Conservation (phyloP, 768 basidiomycete species). For the Russula dissimulans region DNA sequence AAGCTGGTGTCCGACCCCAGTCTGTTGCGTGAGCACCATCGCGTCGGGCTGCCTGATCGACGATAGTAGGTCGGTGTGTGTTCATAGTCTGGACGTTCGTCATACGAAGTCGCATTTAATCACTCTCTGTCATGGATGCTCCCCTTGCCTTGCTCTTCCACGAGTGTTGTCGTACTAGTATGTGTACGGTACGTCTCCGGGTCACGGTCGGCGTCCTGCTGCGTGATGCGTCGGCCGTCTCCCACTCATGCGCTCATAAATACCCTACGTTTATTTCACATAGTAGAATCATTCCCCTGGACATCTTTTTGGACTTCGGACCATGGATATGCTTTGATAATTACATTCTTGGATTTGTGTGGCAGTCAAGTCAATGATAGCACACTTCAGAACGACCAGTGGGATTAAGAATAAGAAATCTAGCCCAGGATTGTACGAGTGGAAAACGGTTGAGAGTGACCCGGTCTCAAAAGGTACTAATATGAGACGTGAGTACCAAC, state of each 20-base stretch:
- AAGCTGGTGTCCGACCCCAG: slow-evolving; percentile 16
- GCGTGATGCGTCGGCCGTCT: background rate
- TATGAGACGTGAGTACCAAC: no score
- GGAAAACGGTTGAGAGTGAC: no score
- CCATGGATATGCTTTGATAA: slow-evolving; percentile 18
- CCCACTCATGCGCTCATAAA: background rate
- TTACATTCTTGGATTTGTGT: background rate
- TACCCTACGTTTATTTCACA: background rate
- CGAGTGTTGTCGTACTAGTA: background rate
- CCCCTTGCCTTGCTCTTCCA: background rate
- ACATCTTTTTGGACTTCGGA: background rate
- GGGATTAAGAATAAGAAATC: no score
- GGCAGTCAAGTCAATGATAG: background rate
- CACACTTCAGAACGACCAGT: no score
- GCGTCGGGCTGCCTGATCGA: background rate
- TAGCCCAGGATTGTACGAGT: no score
- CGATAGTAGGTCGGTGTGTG: background rate
- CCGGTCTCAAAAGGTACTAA: no score
- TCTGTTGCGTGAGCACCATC: slow-evolving; percentile 27
- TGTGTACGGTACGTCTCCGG: background rate
- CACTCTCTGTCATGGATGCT: background rate
- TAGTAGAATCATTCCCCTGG: background rate
- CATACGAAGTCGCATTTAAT: background rate
- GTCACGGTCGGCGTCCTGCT: background rate
- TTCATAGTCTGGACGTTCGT: background rate